A percentile compares a stretch with the other conserved stretches of the same genome.
Evolutionary conservation across 139 green algal species (phyloP).

Genomic region (Zygnema circumcarinatum): DNA sequence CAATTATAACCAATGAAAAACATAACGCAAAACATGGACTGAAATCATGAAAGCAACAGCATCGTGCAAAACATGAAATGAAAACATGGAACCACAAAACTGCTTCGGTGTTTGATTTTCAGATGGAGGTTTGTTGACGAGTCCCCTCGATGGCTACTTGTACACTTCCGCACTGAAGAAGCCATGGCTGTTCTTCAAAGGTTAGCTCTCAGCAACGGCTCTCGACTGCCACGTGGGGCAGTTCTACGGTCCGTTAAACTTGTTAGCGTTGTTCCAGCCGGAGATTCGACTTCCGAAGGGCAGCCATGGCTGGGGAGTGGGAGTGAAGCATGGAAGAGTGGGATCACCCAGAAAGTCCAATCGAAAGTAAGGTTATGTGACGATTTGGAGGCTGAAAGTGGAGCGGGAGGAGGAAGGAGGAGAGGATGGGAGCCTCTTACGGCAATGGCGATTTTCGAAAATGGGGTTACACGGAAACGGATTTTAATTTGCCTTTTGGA

Average conservation of each 20-base stretch:
- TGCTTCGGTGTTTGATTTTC: too few species aligned
- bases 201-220: neutral
- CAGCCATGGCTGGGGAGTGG: neutral
- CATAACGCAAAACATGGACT: too few species aligned
- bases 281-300: neutral
- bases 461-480: slow-evolving; percentile 1
- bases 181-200: slow-evolving; percentile 14
- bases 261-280: neutral
- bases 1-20: too few species aligned
- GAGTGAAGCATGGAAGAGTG: slow-evolving; percentile 3
- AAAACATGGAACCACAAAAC: too few species aligned
- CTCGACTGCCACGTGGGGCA: slow-evolving; percentile 5
- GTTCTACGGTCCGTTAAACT: neutral
- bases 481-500: neutral
- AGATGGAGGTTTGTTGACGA: slow-evolving; percentile 3
- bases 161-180: neutral
- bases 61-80: too few species aligned
- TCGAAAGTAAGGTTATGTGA: too few species aligned
- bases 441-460: neutral
- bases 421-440: neutral
- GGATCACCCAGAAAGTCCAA: neutral
- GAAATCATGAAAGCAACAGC: too few species aligned
- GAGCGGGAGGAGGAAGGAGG: neutral
- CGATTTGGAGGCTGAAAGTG: neutral
- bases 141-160: slow-evolving; percentile 33